Percentiles rank a stretch among this genome's conserved stretches.
Conservation (phyloP, 139 green algal genomes). For the Tetradesmus lagerheimii region DNA sequence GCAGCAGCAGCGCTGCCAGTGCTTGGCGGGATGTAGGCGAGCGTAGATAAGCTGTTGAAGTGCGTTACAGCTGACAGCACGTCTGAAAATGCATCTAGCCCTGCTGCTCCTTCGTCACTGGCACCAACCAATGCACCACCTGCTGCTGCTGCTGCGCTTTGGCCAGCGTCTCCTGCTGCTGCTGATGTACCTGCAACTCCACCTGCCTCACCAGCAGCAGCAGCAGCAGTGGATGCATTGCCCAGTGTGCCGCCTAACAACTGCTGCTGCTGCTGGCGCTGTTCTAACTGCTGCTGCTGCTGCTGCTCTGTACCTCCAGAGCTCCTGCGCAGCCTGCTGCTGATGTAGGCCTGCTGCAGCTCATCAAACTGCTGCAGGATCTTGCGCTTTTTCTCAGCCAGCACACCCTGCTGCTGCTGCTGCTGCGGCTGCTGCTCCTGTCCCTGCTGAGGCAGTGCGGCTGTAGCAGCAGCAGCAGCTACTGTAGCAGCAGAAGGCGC, state of each 20-base stretch:
- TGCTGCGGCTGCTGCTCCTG: slow-evolving; percentile 52
- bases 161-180: background rate
- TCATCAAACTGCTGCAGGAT: slow-evolving; percentile 81
- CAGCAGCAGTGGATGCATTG: background rate
- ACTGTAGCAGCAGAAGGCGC: slow-evolving; percentile 33
- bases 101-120: background rate
- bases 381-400: slow-evolving; percentile 66
- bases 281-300: background rate
- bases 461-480: background rate
- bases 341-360: slow-evolving; percentile 80
- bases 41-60: slow-evolving; percentile 58
- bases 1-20: slow-evolving; percentile 7
- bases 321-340: slow-evolving; percentile 3
- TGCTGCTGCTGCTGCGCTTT: background rate
- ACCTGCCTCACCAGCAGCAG: background rate
- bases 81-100: slow-evolving; percentile 67
- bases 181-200: background rate
- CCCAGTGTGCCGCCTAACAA: background rate
- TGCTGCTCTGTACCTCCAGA: background rate
- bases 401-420: slow-evolving; percentile 32
- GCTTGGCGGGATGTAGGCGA: slow-evolving; percentile 64
- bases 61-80: slow-evolving; percentile 70
- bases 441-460: background rate
- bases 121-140: background rate
- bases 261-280: background rate